Base-by-base conservation (phyloP, 257 asterid species). In the Rehmannia glutinosa region DNA sequence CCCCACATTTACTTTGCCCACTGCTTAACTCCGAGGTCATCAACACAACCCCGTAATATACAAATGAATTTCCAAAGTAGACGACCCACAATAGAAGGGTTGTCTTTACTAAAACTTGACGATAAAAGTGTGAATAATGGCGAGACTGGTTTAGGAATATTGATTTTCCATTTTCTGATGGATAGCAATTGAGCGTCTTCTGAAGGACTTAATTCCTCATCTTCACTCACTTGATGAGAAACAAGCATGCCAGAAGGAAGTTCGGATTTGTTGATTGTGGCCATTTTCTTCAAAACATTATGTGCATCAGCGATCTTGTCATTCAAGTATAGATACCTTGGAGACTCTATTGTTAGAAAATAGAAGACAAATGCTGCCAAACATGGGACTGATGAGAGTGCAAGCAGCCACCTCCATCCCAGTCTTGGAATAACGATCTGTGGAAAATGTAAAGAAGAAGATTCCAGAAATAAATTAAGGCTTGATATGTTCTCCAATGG, bases 331-430 rank as follows among this genome's bases (percentile, higher is more conserved):
- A 89, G 73, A 67, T 84, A 89, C 67, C 96, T 83, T 0, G 95
- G 96, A 75, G 90, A 84, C 80, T 89, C 96, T 38, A 81, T 30
- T 10, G 83, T 83, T 50, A 84, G 68, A 52, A 77, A 60, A 76
- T 80, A 86, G 38, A 89, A 80, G 52, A 81, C 5, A 64, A 89
- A 66, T 38, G 92, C 87, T 16, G 73, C 78, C 59, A 83, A 76
- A 74, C 90, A 78, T 53, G 96, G 92, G 38, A 78, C 42, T 5
- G 96, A 86, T 32, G 95, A 89, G 57, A 89, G 69, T 13, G 75
- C 83, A 73, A 89, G 90, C 76, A 89, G 75, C 95, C 95, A 89
- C 60, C 96, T 86, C 96, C 96, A 89, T 66, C 95, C 90, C 27
- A 86, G 64, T 42, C 68, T 75, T 25, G 95, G 92, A 87, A 89